Percentiles rank a stretch among this genome's conserved stretches.
Evolutionary conservation across 2,329 filamentous ascomycete genomes (phyloP).

Genomic region (Paecilomyces dactylethromorphus): DNA sequence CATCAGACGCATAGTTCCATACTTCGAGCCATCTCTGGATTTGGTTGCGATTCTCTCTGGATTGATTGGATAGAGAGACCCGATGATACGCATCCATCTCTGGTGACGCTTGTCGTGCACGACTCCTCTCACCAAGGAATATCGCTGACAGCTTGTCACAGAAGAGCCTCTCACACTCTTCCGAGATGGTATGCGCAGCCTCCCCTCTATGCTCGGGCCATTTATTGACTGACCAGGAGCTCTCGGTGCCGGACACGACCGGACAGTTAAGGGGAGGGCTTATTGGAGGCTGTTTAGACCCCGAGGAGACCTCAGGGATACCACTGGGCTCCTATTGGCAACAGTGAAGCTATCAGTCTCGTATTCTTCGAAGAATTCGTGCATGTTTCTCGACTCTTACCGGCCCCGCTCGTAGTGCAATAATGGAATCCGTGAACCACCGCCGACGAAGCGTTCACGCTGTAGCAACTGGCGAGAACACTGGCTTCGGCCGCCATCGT

Average conservation of each 20-base stretch:
- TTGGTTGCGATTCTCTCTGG: constrained; percentile 13
- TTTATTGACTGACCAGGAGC: constrained; percentile 31
- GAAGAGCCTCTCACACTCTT: constrained; percentile 99
- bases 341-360: background rate
- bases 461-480: constrained; percentile 87
- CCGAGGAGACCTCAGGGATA: constrained; percentile 91
- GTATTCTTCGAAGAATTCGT: background rate
- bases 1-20: constrained; percentile 73
- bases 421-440: constrained; percentile 82
- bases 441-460: constrained; percentile 64
- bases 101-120: constrained; percentile 71
- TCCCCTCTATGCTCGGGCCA: constrained; percentile 59
- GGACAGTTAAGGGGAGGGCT: constrained; percentile 82
- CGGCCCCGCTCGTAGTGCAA: constrained; percentile 85
- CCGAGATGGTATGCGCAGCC: constrained; percentile 94
- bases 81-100: constrained; percentile 65
- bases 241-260: constrained; percentile 58
- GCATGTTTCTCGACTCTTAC: constrained; percentile 37
- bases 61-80: constrained; percentile 22
- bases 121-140: constrained; percentile 93
- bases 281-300: constrained; percentile 75
- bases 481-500: constrained; percentile 52
- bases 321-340: constrained; percentile 67
- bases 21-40: constrained; percentile 33
- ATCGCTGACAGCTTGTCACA: constrained; percentile 89